Evolutionary conservation across 2,329 filamentous ascomycete genomes (phyloP).

Genomic region (Aschersonia sp.): DNA sequence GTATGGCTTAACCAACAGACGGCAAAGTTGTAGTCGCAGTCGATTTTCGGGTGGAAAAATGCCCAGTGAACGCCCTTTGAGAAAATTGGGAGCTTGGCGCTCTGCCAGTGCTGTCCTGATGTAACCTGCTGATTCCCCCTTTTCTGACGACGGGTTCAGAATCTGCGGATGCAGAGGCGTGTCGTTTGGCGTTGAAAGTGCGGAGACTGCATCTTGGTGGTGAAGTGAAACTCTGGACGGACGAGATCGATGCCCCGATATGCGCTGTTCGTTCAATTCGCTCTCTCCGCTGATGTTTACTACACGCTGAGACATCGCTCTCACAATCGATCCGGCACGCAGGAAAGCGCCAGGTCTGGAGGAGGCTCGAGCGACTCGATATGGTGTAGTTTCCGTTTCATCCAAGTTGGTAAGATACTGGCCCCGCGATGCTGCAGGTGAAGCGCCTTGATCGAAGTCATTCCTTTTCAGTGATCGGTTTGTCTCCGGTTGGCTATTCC

Average conservation of each 20-base stretch:
- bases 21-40: constrained; percentile 61
- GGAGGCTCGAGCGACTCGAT: constrained; percentile 44
- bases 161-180: constrained; percentile 37
- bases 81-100: constrained; percentile 43
- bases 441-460: too few relatives aligned
- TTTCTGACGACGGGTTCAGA: constrained; percentile 30
- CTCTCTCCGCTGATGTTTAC: constrained; percentile 94
- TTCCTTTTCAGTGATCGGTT: too few relatives aligned
- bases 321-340: constrained; percentile 61
- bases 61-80: constrained; percentile 75
- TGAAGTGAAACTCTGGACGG: constrained; percentile 32
- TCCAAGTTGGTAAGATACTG: constrained; percentile 8
- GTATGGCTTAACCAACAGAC: constrained; percentile 71
- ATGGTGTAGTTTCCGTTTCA: constrained; percentile 36
- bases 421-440: too few relatives aligned
- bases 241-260: constrained; percentile 44
- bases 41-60: constrained; percentile 69
- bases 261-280: constrained; percentile 62
- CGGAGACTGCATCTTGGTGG: constrained; percentile 11
- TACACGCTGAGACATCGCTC: constrained; percentile 88
- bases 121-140: constrained; percentile 14
- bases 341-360: constrained; percentile 51
- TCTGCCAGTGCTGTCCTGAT: constrained; percentile 2
- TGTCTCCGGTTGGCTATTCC: too few relatives aligned
- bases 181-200: constrained; percentile 24